Percentiles rank a stretch among this genome's conserved stretches.
These are phyloP conservation scores for Saccharomycopsis vini DNA, from an alignment of 805 yeast species.

Conservation along the genomic window DNA sequence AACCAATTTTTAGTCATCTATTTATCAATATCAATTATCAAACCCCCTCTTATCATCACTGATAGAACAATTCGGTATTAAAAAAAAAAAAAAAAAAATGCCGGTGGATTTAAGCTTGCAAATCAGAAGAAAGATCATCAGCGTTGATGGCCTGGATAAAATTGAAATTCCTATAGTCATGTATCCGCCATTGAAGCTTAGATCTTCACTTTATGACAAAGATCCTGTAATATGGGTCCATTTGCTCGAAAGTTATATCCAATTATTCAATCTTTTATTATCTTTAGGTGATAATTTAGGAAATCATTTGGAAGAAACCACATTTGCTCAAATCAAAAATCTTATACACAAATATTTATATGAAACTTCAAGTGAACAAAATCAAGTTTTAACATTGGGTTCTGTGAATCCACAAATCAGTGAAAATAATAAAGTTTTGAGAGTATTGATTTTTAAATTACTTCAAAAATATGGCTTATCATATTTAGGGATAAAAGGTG, in stretches of 20 bases:
- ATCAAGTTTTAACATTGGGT: conserved; percentile 59
- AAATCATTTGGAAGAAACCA: conserved; percentile 37
- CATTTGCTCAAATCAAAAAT: conserved; percentile 45
- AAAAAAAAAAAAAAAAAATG: conserved; percentile 2
- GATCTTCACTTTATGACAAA: conserved; percentile 71
- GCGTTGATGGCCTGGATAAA: conserved; percentile 11
- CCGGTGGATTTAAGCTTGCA: conserved; percentile 3
- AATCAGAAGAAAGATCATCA: conserved; percentile 4
- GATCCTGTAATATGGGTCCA: conserved; percentile 84
- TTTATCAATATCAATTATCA: no score
- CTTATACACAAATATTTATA: conserved; percentile 49
- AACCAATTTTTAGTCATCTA: no score
- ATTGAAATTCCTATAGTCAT: conserved; percentile 43
- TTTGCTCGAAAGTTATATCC: conserved; percentile 54
- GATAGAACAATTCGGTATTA: no score
- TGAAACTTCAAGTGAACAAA: conserved; percentile 55
- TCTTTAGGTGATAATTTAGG: conserved; percentile 27
- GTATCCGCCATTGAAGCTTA: conserved; percentile 65
- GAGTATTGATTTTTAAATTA: conserved; percentile 41
- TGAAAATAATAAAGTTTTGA: conserved; percentile 39
- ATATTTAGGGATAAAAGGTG: conserved; percentile 49
- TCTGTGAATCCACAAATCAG: conserved; percentile 62
- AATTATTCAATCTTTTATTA: conserved; percentile 37
- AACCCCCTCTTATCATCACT: no score
- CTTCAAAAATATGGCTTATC: conserved; percentile 45